phyloP scores from a whole-genome alignment of 1,284 basidiomycete genomes.

The Pseudozyma hubeiensis region DNA sequence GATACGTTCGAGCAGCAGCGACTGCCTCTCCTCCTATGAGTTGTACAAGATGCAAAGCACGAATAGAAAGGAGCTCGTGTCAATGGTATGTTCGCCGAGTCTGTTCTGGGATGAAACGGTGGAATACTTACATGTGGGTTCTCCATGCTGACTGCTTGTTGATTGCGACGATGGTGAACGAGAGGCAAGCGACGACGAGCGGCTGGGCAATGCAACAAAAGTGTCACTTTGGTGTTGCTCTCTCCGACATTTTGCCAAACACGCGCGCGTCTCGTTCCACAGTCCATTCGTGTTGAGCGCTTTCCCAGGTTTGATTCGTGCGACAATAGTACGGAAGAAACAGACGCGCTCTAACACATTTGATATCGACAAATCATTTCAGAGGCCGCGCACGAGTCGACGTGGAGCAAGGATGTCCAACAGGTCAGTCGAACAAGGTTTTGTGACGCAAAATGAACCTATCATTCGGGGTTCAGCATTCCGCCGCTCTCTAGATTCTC shows the following conservation, averaged over 20 bases:
- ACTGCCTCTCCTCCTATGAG: slow-evolving; percentile 84
- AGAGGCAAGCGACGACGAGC: not conserved
- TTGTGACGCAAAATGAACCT: not conserved
- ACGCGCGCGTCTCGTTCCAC: slow-evolving; percentile 26
- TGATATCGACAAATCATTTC: not conserved
- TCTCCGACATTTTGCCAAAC: slow-evolving; percentile 6
- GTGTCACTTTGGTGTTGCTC: slow-evolving; percentile 31
- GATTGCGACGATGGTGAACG: slow-evolving; percentile 11
- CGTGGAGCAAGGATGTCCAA: slow-evolving; percentile 25
- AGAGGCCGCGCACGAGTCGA: slow-evolving; percentile 33
- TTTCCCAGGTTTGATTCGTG: slow-evolving; percentile 16
- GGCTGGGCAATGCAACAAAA: slow-evolving; percentile 8
- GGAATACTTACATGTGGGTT: slow-evolving; percentile 34
- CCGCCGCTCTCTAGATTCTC: not conserved
- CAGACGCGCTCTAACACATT: slow-evolving; percentile 9
- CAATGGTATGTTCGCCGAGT: not conserved
- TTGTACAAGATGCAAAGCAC: not conserved
- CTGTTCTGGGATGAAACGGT: not conserved
- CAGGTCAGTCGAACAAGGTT: not conserved
- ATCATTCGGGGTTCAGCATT: not conserved
- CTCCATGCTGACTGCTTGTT: slow-evolving; percentile 25
- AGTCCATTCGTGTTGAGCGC: slow-evolving; percentile 13
- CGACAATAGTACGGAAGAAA: slow-evolving; percentile 24
- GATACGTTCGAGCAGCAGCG: slow-evolving; percentile 86
- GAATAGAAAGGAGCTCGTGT: not conserved